phyloP scores from a whole-genome alignment of 208 protist species.

The Acanthamoeba culbertsoni region DNA sequence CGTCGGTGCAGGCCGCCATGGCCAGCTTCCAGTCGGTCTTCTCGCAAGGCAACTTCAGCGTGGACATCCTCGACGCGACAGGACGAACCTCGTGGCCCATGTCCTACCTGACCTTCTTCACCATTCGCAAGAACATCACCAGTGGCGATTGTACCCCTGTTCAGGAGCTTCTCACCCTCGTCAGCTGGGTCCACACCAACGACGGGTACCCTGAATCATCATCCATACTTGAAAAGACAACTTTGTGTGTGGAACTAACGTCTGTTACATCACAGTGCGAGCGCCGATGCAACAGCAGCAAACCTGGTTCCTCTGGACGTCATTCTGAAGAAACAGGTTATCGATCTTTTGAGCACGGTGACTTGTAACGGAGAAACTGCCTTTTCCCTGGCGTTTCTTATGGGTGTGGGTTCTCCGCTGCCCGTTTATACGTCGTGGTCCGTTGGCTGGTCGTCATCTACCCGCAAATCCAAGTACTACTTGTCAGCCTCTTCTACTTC shows the following conservation, averaged over 20 bases:
- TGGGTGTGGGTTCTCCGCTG: background rate
- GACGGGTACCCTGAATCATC: too few species aligned
- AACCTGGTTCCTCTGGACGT: too few species aligned
- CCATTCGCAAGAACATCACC: background rate
- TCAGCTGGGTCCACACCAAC: slow-evolving; percentile 25
- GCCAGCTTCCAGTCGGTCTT: background rate
- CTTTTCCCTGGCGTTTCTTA: background rate
- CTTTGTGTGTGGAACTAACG: too few species aligned
- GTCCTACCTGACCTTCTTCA: slow-evolving; percentile 47
- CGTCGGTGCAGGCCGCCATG: background rate
- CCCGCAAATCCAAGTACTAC: background rate
- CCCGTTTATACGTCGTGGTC: background rate
- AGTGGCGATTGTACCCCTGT: background rate
- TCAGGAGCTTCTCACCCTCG: background rate
- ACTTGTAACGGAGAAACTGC: background rate
- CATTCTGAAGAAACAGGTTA: too few species aligned
- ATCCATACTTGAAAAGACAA: too few species aligned
- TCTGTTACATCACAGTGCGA: too few species aligned
- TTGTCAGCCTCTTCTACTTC: background rate
- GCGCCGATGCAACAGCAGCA: too few species aligned
- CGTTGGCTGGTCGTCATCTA: background rate
- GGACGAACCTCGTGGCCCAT: background rate
- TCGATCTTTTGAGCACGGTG: background rate
- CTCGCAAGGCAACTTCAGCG: background rate
- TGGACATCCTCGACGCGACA: slow-evolving; percentile 1